phyloP scores from a whole-genome alignment of 805 yeast genomes.

The Tetrapisispora iriomotensis region DNA sequence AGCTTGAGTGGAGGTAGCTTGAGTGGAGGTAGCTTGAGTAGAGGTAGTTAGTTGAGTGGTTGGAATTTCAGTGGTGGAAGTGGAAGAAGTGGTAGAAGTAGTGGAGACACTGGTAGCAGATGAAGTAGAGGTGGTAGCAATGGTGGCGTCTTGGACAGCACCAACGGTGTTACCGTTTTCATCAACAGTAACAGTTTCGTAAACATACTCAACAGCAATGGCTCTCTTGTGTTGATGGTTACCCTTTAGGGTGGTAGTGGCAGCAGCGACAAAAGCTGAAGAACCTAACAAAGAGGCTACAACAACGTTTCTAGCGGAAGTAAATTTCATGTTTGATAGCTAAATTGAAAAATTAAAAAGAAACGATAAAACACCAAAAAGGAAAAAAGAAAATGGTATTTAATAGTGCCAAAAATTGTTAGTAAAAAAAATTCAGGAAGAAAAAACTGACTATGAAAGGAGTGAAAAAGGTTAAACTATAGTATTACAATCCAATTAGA shows the following conservation, averaged over 20 bases:
- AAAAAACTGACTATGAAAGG: no score
- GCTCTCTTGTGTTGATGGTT: slow-evolving; percentile 45
- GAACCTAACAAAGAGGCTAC: slow-evolving; percentile 24
- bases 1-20: slow-evolving; percentile 1
- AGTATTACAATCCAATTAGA: no score
- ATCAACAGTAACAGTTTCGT: slow-evolving; percentile 46
- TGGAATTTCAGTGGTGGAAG: slow-evolving; percentile 1
- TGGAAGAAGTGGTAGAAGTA: slow-evolving; percentile 3
- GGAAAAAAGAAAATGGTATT: no score
- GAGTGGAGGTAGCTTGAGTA: slow-evolving; percentile 1
- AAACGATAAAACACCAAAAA: no score
- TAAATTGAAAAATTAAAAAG: not conserved
- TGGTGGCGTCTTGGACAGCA: slow-evolving; percentile 9
- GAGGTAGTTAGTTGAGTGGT: slow-evolving; percentile 4
- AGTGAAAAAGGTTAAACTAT: no score
- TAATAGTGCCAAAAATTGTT: no score
- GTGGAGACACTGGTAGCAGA: slow-evolving; percentile 5
- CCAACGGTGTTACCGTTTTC: slow-evolving; percentile 37
- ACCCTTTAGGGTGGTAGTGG: slow-evolving; percentile 14
- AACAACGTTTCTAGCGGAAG: slow-evolving; percentile 25
- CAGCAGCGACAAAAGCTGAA: slow-evolving; percentile 21
- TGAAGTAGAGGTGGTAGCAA: slow-evolving; percentile 2
- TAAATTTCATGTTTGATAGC: slow-evolving; percentile 25
- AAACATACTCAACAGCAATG: slow-evolving; percentile 41
- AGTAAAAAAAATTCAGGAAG: no score